Conservation (phyloP, 129 eudicot species). For the Mikania micrantha region DNA sequence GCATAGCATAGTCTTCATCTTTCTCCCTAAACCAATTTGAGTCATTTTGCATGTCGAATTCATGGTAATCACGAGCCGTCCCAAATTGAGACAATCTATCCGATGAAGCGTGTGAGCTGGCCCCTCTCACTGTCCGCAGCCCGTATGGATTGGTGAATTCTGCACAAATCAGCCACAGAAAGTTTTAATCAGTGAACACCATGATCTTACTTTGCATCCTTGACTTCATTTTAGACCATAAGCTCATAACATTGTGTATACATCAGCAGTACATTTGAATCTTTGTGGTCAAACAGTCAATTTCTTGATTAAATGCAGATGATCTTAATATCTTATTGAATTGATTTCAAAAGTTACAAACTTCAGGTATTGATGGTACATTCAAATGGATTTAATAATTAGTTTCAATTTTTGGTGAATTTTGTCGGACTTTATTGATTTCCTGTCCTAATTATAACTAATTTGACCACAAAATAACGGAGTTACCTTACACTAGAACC, state of each 20-base stretch:
- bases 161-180: slow-evolving; percentile 17
- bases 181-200: neutral
- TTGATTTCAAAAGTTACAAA: neutral
- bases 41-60: slow-evolving; percentile 93
- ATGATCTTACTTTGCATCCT: neutral
- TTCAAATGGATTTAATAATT: neutral
- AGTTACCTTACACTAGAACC: too few relatives aligned
- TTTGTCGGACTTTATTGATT: neutral
- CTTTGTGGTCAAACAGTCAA: slow-evolving; percentile 12
- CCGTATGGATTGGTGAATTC: slow-evolving; percentile 94
- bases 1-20: slow-evolving; percentile 69
- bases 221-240: too few relatives aligned
- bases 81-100: slow-evolving; percentile 89
- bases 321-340: neutral
- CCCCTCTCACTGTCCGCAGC: slow-evolving; percentile 29
- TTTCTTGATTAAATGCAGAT: neutral
- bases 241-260: neutral
- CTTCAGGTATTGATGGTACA: neutral
- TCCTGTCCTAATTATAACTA: neutral
- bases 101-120: slow-evolving; percentile 72
- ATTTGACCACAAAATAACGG: slow-evolving; percentile 11
- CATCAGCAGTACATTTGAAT: neutral
- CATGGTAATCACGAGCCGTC: slow-evolving; percentile 90
- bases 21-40: slow-evolving; percentile 67
- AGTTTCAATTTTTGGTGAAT: neutral